These are phyloP conservation scores for Phlyctochytrium arcticum DNA, from an alignment of 192 early-diverging fungal genomes.

Conservation along the genomic window DNA sequence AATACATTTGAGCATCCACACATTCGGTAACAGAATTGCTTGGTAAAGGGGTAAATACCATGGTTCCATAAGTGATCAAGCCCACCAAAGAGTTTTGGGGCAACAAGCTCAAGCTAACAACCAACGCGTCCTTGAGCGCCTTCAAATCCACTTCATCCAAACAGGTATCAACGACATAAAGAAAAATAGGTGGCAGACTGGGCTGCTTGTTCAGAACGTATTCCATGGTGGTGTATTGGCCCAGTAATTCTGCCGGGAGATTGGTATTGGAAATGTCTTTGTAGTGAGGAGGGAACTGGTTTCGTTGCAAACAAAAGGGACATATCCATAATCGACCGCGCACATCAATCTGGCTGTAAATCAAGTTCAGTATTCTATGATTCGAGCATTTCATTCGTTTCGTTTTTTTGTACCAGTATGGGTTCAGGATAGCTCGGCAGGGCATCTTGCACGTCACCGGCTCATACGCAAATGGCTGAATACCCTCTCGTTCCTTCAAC, in stretches of 20 bases:
- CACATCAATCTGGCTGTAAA: slow-evolving; percentile 85
- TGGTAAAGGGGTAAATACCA: no score
- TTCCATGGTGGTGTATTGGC: slow-evolving; percentile 93
- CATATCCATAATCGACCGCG: slow-evolving; percentile 97
- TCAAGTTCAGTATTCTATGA: neutral
- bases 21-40: no score
- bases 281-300: slow-evolving; percentile 97
- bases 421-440: slow-evolving; percentile 94
- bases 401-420: slow-evolving; percentile 82
- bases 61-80: slow-evolving; percentile 94
- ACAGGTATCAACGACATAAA: slow-evolving; percentile 97
- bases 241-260: slow-evolving; percentile 88
- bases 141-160: slow-evolving; percentile 92
- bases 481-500: slow-evolving; percentile 84
- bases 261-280: slow-evolving; percentile 89
- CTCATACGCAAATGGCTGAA: slow-evolving; percentile 88
- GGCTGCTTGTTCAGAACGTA: slow-evolving; percentile 85
- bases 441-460: slow-evolving; percentile 96
- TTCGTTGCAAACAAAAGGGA: slow-evolving; percentile 96
- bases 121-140: slow-evolving; percentile 89
- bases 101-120: slow-evolving; percentile 84
- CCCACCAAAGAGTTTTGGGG: slow-evolving; percentile 92
- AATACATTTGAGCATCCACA: neutral
- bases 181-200: slow-evolving; percentile 83
- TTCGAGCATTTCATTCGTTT: no score